A percentile compares a stretch with the other conserved stretches of the same genome.
Evolutionary conservation across 139 green algal genomes (phyloP).

Genomic region (Penium margaritaceum): DNA sequence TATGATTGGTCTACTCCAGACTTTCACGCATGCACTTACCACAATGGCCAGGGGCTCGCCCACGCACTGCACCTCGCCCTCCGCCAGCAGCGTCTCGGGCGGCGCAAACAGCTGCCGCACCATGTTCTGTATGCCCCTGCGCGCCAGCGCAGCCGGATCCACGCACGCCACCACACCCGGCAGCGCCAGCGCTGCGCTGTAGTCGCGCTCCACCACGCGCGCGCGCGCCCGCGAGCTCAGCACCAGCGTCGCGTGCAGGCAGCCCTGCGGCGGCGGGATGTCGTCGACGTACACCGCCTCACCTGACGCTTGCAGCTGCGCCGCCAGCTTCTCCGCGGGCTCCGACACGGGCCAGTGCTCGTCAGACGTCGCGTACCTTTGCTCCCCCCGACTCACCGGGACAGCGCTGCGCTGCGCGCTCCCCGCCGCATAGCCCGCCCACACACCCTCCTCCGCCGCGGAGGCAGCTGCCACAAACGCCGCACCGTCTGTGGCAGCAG

Average conservation of each 20-base stretch:
- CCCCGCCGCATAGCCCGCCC: background rate
- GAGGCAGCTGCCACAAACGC: background rate
- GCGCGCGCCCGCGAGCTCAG: constrained; percentile 36
- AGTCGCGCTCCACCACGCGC: constrained; percentile 43
- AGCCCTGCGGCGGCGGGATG: constrained; percentile 19
- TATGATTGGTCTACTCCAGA: background rate
- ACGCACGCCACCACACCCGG: constrained; percentile 47
- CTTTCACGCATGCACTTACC: constrained; percentile 5
- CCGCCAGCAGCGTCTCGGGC: constrained; percentile 35
- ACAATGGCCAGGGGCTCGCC: constrained; percentile 48
- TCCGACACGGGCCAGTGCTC: constrained; percentile 18
- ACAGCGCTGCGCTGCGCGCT: background rate
- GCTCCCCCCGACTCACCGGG: constrained; percentile 1
- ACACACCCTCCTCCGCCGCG: background rate
- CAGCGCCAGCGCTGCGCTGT: constrained; percentile 19
- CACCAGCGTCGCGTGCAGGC: constrained; percentile 58
- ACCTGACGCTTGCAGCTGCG: constrained; percentile 27
- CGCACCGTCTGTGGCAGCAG: background rate
- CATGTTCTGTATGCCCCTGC: constrained; percentile 2
- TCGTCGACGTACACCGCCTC: constrained; percentile 61
- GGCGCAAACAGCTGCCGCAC: constrained; percentile 9
- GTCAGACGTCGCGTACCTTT: constrained; percentile 10
- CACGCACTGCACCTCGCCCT: constrained; percentile 38
- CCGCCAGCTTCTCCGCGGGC: background rate
- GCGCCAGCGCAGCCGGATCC: background rate